Evolutionary conservation across 345 rosid genomes (phyloP), one percentile per base, ranked within the genome.

Genomic region (Ceriops tagal): DNA sequence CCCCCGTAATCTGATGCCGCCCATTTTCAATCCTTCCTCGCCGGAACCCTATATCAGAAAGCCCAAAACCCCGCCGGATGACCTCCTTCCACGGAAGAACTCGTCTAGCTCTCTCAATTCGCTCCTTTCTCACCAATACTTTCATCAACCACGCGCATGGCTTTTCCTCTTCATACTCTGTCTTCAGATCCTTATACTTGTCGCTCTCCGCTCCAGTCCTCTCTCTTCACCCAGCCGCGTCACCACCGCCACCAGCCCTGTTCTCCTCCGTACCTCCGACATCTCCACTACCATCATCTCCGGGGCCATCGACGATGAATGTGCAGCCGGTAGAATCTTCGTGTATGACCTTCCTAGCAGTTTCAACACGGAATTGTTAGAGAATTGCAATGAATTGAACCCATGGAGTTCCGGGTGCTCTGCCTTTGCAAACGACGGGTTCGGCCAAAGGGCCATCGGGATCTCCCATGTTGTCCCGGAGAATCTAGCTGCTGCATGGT

Each of bases 391-490:
- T 26, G 75, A 87, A 22, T 78, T 95, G 68, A 90, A 86, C 70
- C 96, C 97, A 1, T 92, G 97, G 97, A 89, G 95, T 73, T 95
- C 98, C 1, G 77, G 89, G 43, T 95, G 99, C 73, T 89, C 83
- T 51, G 87, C 92, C 5, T 63, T 96, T 8, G 66, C 80, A 0
- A 92, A 96, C 79, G 77, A 78, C 24, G 99, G 99, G 4, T 84
- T 92, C 71, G 98, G 99, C 3, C 80, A 52, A 53, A 64, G 69
- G 30, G 90, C 96, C 0, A 71, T 81, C 21, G 86, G 86, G 3
- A 51, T 95, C 5, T 58, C 69, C 5, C 83, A 82, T 0, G 24
- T 88, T 53, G 75, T 95, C 11, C 96, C 99, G 20, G 77, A 77
- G 16, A 76, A 75, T 74, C 64, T 92, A 61, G 77, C 84, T 19